Evolutionary conservation across 805 yeast genomes (phyloP).

Genomic region (Starmerella khaoyaiensis): DNA sequence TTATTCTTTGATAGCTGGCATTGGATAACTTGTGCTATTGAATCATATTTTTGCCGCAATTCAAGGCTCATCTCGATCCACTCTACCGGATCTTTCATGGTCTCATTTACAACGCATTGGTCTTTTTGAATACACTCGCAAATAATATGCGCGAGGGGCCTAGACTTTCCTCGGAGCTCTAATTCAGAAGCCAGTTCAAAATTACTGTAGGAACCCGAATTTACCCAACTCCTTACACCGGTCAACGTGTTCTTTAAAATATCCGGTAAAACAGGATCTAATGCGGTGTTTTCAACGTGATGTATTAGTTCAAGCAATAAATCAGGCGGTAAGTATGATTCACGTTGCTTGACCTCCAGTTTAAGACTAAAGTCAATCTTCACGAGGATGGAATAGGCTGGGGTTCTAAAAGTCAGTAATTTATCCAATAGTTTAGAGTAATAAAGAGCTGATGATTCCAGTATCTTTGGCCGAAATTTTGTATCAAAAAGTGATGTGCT

Average conservation of each 20-base stretch:
- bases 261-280: slow-evolving; percentile 10
- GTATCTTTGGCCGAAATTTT: slow-evolving; percentile 8
- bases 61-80: slow-evolving; percentile 14
- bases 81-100: not conserved
- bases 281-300: slow-evolving; percentile 6
- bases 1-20: no score
- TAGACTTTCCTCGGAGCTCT: slow-evolving; percentile 9
- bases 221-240: slow-evolving; percentile 18
- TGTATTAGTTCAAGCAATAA: slow-evolving; percentile 9
- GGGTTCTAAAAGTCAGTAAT: not conserved
- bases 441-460: not conserved
- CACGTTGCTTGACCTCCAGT: slow-evolving; percentile 10
- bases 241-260: slow-evolving; percentile 6
- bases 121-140: slow-evolving; percentile 1
- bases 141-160: slow-evolving; percentile 6
- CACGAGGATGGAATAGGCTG: slow-evolving; percentile 2
- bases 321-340: slow-evolving; percentile 13
- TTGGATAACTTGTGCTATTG: slow-evolving; percentile 2
- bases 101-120: slow-evolving; percentile 5
- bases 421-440: not conserved
- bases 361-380: slow-evolving; percentile 12
- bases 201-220: slow-evolving; percentile 1
- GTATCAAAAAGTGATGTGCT: slow-evolving; percentile 16
- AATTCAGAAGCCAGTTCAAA: slow-evolving; percentile 16
- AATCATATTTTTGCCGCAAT: slow-evolving; percentile 6